Percentiles rank a stretch among this genome's conserved stretches.
These are phyloP conservation scores for Lachnellula cervina DNA, from an alignment of 2,329 filamentous ascomycete genomes.

Conservation along the genomic window DNA sequence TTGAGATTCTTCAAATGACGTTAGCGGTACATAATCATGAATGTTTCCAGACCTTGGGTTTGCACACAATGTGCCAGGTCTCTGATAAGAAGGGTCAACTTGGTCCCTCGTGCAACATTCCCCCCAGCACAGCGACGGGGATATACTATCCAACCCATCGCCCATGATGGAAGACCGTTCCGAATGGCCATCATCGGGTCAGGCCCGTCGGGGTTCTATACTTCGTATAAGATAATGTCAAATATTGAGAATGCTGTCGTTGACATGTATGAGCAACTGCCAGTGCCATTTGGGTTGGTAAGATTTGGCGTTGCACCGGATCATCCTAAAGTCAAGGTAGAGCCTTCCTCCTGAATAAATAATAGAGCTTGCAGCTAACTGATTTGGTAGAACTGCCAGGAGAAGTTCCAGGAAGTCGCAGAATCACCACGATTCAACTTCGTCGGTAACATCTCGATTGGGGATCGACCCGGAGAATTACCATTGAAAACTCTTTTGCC, in stretches of 20 bases:
- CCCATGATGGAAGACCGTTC: slow-evolving; percentile 46
- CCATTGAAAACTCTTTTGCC: slow-evolving; percentile 64
- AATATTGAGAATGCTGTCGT: slow-evolving; percentile 67
- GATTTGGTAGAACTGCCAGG: slow-evolving; percentile 73
- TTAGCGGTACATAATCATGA: slow-evolving; percentile 18
- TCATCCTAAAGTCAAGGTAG: slow-evolving; percentile 94
- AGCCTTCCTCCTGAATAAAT: neutral
- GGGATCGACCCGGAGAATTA: slow-evolving; percentile 49
- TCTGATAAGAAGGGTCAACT: slow-evolving; percentile 1
- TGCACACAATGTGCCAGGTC: slow-evolving; percentile 24
- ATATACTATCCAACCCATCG: slow-evolving; percentile 23
- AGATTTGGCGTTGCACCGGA: slow-evolving; percentile 96
- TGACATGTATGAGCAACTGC: slow-evolving; percentile 95
- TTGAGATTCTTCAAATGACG: slow-evolving; percentile 10
- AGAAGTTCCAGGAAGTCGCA: slow-evolving; percentile 87
- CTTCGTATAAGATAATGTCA: slow-evolving; percentile 77
- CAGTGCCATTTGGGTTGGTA: slow-evolving; percentile 88
- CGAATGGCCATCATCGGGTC: slow-evolving; percentile 88
- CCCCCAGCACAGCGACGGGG: slow-evolving; percentile 12
- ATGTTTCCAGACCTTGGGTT: slow-evolving; percentile 22
- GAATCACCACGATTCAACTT: slow-evolving; percentile 80
- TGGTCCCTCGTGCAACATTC: neutral
- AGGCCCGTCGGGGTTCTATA: slow-evolving; percentile 94
- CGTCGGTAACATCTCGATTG: slow-evolving; percentile 82
- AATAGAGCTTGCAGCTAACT: slow-evolving; percentile 4